Base-by-base conservation (phyloP, 2,329 filamentous ascomycete genomes). In the Fusarium sambucinum region DNA sequence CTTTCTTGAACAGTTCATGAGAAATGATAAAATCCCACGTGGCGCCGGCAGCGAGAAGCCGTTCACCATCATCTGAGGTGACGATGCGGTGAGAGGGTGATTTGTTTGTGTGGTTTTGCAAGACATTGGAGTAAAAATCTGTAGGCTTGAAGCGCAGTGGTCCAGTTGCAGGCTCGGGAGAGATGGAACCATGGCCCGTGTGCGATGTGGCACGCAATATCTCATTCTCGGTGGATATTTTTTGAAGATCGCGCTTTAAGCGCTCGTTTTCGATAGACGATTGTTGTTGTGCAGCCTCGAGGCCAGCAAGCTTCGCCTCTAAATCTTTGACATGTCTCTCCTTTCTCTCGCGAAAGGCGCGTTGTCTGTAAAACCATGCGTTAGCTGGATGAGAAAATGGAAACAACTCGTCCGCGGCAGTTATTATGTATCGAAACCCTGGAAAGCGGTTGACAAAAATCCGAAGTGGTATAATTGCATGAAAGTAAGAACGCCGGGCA, bases 291-390 rank as follows among this genome's bases (percentile, higher is more conserved):
- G 90, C 89, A 62, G 89, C 88, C 76, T 97, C 91, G 32, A 97
- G 88, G 48, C 84, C 85, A 50, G 88, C 90, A 29, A 98, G 89
- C 77, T 97, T 96, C 59, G 89, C 87, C 80, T 98, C 94, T 25
- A 98, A 89, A 64, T 98, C 94, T 78, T 94, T 94, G 66, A 98
- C 94, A 75, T 97, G 94, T 59, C 90, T 91, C 78, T 98, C 95
- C 80, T 98, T 98, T 72, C 95, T 91, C 80, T 98, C 95, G 63
- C 95, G 93, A 79, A 98, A 98, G 32, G 96, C 95, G 73, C 95
- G 91, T 85, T 98, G 96, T 47, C 95, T 97, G 67, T 35, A 19
- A 25, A 46, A 37, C 11, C 16, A 44, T 17, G 38, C 55, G 68
- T 75, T 63, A 74, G 68, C 51, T 41, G 50, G 13, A 19, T 41